phyloP scores from a whole-genome alignment of 768 basidiomycete species.

The Agaricus subrufescens region DNA sequence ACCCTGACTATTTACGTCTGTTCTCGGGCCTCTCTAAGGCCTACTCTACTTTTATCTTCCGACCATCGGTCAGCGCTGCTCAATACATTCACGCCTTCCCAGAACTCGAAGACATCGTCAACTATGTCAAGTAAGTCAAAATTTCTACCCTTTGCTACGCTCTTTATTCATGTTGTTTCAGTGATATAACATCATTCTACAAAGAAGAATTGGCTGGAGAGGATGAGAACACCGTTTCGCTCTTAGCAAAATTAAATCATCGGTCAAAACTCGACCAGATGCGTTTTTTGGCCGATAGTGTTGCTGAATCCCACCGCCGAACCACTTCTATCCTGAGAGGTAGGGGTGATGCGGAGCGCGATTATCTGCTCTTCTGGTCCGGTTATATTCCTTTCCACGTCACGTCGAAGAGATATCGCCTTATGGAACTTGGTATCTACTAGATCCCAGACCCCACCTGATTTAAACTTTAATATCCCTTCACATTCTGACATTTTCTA shows the following conservation, averaged over 20 bases:
- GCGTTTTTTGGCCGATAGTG: slow-evolving; percentile 18
- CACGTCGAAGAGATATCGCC: slow-evolving; percentile 8
- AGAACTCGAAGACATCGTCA: slow-evolving; percentile 9
- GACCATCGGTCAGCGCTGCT: slow-evolving; percentile 4
- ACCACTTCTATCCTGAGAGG: slow-evolving; percentile 5
- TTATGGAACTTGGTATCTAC: slow-evolving; percentile 6
- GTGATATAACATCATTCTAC: slow-evolving; percentile 37
- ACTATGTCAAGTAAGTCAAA: slow-evolving; percentile 6
- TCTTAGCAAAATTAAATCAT: slow-evolving; percentile 19
- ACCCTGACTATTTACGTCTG: slow-evolving; percentile 9
- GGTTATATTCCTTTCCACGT: slow-evolving; percentile 10
- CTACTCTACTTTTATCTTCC: slow-evolving; percentile 11
- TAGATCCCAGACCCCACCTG: background rate
- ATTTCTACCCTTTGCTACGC: background rate
- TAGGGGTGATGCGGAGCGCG: background rate
- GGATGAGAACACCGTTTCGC: slow-evolving; percentile 28
- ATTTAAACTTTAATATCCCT: too few relatives aligned
- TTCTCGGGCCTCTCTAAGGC: slow-evolving; percentile 12
- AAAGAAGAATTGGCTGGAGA: slow-evolving; percentile 35
- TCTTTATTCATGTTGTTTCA: slow-evolving; percentile 9
- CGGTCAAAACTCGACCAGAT: slow-evolving; percentile 23
- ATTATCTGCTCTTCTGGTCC: slow-evolving; percentile 10
- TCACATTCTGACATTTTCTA: too few relatives aligned
- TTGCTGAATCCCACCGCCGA: slow-evolving; percentile 17
- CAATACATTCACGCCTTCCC: slow-evolving; percentile 11